A percentile compares a stretch with the other conserved stretches of the same genome.
These are phyloP conservation scores for Lasiodiplodia gonubiensis DNA, from an alignment of 2,329 filamentous ascomycete species.

Conservation along the genomic window DNA sequence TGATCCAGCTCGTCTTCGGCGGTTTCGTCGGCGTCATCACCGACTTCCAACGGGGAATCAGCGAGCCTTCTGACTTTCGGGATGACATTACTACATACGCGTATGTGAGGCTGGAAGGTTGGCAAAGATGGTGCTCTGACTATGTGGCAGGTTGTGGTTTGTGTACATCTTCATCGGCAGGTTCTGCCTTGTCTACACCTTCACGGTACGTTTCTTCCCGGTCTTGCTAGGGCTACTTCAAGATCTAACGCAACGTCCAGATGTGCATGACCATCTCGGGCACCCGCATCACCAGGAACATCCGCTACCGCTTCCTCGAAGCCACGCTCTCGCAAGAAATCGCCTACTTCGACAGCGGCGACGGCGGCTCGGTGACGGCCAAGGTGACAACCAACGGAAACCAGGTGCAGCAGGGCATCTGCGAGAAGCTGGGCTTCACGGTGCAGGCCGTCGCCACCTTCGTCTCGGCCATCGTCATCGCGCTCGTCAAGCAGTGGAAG, in stretches of 20 bases:
- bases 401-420: slow-evolving; percentile 86
- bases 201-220: slow-evolving; percentile 61
- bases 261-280: slow-evolving; percentile 71
- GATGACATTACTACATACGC: slow-evolving; percentile 47
- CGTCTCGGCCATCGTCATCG: slow-evolving; percentile 71
- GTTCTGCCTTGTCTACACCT: slow-evolving; percentile 49
- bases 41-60: slow-evolving; percentile 45
- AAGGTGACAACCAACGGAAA: slow-evolving; percentile 94
- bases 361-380: slow-evolving; percentile 80
- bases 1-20: slow-evolving; percentile 61
- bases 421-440: slow-evolving; percentile 56
- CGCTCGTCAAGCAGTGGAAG: slow-evolving; percentile 20
- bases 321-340: slow-evolving; percentile 69
- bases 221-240: neutral
- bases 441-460: slow-evolving; percentile 72
- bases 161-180: slow-evolving; percentile 42
- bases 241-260: neutral
- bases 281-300: slow-evolving; percentile 51
- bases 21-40: slow-evolving; percentile 56
- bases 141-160: slow-evolving; percentile 42
- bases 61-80: slow-evolving; percentile 44
- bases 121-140: neutral
- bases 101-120: slow-evolving; percentile 29
- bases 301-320: slow-evolving; percentile 62
- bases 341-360: slow-evolving; percentile 66